These are phyloP conservation scores for Leccinum subrobustum DNA, from an alignment of 1,284 basidiomycete species.

Conservation along the genomic window DNA sequence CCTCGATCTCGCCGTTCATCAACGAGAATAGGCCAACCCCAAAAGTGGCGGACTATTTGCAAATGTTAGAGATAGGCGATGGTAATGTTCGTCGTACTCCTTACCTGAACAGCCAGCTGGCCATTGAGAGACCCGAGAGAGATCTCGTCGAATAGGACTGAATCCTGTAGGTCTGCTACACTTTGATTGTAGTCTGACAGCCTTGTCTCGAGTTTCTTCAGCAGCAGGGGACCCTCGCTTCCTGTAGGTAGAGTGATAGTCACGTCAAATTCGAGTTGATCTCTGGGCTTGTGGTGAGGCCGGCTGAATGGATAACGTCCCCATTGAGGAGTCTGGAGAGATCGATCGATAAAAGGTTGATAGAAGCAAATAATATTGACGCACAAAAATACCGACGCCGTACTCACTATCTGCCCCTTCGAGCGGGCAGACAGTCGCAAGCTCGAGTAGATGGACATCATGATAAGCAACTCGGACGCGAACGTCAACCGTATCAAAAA, in stretches of 20 bases:
- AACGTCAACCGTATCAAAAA: constrained; percentile 32
- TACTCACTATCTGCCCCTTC: constrained; percentile 30
- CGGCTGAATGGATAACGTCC: neutral
- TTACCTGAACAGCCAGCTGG: constrained; percentile 33
- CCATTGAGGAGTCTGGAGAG: constrained; percentile 7
- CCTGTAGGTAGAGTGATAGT: constrained; percentile 35
- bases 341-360: neutral
- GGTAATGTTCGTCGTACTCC: neutral
- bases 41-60: constrained; percentile 36
- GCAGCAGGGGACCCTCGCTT: constrained; percentile 18
- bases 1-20: constrained; percentile 40
- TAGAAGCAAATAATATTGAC: constrained; percentile 14
- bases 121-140: constrained; percentile 29
- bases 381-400: constrained; percentile 45
- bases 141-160: constrained; percentile 36
- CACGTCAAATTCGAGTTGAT: constrained; percentile 32
- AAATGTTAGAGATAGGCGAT: constrained; percentile 1
- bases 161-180: constrained; percentile 31
- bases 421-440: constrained; percentile 38
- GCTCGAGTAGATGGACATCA: constrained; percentile 26
- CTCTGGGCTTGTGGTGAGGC: constrained; percentile 1
- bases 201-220: constrained; percentile 37
- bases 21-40: constrained; percentile 32
- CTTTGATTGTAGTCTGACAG: constrained; percentile 36
- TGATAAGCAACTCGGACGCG: constrained; percentile 35